Evolutionary conservation across 306 rosid genomes (phyloP), one percentile per base, ranked within the genome.

Genomic region (Cyclanthera cordifolia): DNA sequence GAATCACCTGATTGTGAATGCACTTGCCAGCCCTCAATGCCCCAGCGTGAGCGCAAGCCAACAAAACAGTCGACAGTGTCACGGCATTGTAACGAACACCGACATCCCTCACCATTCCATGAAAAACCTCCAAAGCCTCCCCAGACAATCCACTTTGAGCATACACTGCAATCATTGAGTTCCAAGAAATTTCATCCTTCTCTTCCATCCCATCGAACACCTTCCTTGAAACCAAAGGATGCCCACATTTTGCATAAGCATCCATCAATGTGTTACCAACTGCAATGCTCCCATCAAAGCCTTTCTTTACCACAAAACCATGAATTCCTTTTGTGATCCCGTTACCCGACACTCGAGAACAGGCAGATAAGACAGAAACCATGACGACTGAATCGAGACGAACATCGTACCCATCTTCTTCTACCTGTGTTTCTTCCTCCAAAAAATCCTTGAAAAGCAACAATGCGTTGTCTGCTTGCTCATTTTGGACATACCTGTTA

Each of bases 261-360:
- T 89, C 97, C 85, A 89, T 82, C 86, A 91, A 84, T 43, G 90
- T 89, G 74, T 91, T 91, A 66, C 87, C 88, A 74, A 84, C 86
- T 1, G 85, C 81, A 65, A 78, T 72, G 66, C 80, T 69, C 71
- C 65, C 84, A 16, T 78, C 81, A 69, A 91, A 79, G 46, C 97
- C 97, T 53, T 78, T 81, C 64, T 85, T 91, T 45, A 82, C 21
- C 77, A 84, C 89, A 2, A 82, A 74, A 9, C 96, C 87, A 77
- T 85, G 95, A 73, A 85, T 72, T 70, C 85, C 82, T 72, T 81
- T 85, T 0, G 95, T 85, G 51, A 82, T 48, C 69, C 82, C 80
- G 80, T 79, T 85, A 53, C 8, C 46, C 2, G 90, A 77, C 0
- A 80, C 67, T 32, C 83, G 82, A 76, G 95, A 83, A 78, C 90